Percentiles rank a stretch among this genome's conserved stretches.
phyloP scores from a whole-genome alignment of 2,329 filamentous ascomycete genomes.

The Elsinoe arachidis region DNA sequence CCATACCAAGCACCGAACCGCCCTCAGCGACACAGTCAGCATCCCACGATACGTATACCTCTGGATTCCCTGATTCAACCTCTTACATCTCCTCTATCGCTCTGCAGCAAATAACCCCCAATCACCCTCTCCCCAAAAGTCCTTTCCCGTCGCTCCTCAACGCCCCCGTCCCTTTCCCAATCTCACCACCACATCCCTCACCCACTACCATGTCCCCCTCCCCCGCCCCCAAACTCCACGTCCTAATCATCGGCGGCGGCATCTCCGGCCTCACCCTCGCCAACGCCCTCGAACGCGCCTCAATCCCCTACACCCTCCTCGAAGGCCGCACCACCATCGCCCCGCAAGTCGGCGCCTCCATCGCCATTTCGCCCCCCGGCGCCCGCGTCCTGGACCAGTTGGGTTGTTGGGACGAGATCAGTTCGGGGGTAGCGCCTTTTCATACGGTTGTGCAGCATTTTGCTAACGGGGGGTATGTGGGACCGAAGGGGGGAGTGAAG shows the following conservation, averaged over 20 bases:
- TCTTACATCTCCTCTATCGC: too few relatives aligned
- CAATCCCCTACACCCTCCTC: slow-evolving; percentile 43
- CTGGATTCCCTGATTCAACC: too few relatives aligned
- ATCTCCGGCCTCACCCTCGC: slow-evolving; percentile 42
- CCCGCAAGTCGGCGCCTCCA: slow-evolving; percentile 41
- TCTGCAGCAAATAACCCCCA: background rate
- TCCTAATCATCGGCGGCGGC: slow-evolving; percentile 43
- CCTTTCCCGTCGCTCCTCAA: too few relatives aligned
- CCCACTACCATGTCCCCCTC: too few relatives aligned
- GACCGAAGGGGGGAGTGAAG: background rate
- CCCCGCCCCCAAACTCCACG: slow-evolving; percentile 20
- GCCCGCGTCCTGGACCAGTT: slow-evolving; percentile 44
- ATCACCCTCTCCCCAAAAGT: background rate
- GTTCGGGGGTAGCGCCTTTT: slow-evolving; percentile 13
- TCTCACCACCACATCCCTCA: too few relatives aligned
- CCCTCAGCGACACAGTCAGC: background rate
- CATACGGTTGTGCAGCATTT: background rate
- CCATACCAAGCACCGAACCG: background rate
- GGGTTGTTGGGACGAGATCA: slow-evolving; percentile 31
- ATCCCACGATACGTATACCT: background rate
- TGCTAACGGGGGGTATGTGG: background rate
- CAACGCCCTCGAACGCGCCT: slow-evolving; percentile 36
- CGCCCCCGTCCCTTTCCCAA: too few relatives aligned
- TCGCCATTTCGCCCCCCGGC: slow-evolving; percentile 39
- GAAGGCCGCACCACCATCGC: slow-evolving; percentile 37